Evolutionary conservation across 192 early-diverging fungal species (phyloP), one percentile per base, ranked within the genome.

Genomic region (Umbelopsis sp.): DNA sequence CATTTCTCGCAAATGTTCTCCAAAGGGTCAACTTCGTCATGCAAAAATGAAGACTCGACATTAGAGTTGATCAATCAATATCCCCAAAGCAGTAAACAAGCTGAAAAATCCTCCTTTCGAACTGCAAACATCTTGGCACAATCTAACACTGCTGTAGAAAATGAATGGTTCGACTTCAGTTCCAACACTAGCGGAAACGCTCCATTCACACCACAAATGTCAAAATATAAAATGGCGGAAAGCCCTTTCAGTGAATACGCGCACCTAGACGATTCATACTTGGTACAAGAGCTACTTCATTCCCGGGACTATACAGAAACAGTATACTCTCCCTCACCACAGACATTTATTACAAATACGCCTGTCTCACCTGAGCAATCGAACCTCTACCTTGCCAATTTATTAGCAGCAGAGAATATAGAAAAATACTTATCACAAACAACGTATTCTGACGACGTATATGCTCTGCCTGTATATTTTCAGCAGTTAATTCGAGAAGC

Each of bases 371-470:
- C 56, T 12, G 8, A 62, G 26, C 56, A 62, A 20, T 20, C 56
- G 0, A 62, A 62, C 31, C 56, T 36, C 26, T 62, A 62, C 20
- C 6, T 66, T 44, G 72, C 70, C 20, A 53, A 66, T 4, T 72
- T 77, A 24, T 32, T 83, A n/a, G 45, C 69, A n/a, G n/a, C 67
- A n/a, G 67, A 80, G 14, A 80, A 83, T 53, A 76, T 83, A 31
- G 65, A 73, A 21, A 51, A 26, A 20, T 83, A 83, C 66, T 44
- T 83, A n/a, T 12, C 21, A 36, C 45, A 78, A n/a, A 69, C 66
- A 16, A 59, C 45, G 2, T 83, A 83, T 69, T 71, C 68, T 7
- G 74, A 83, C 31, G 82, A 83, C 65, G 56, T 83, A 0, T 78
- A 83, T 53, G 77, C 68, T 3, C 32, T 81, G 14, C 80, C 82